These are phyloP conservation scores for Grigorovia yakushimaensis DNA, from an alignment of 805 yeast genomes.

Conservation along the genomic window DNA sequence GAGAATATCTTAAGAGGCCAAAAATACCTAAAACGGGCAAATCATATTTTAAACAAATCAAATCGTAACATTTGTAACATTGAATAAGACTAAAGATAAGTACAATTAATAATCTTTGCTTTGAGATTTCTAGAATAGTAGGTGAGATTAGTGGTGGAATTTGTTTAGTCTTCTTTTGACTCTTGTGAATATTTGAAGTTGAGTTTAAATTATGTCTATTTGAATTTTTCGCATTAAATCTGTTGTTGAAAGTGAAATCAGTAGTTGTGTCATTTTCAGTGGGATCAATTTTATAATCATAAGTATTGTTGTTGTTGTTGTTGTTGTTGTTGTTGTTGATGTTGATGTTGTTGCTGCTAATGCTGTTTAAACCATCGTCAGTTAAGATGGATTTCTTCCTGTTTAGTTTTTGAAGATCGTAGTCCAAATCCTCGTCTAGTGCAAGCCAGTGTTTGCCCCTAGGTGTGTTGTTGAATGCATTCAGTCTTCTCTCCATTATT, in stretches of 20 bases:
- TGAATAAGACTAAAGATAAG: slow-evolving; percentile 67
- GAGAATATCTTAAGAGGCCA: slow-evolving; percentile 31
- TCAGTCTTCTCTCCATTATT: slow-evolving; percentile 8
- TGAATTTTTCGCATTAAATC: background rate
- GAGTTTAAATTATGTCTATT: background rate
- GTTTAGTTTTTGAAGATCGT: background rate
- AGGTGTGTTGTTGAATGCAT: slow-evolving; percentile 19
- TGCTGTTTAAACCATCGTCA: no score
- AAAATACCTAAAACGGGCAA: slow-evolving; percentile 15
- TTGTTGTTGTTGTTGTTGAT: background rate
- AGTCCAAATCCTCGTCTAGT: background rate
- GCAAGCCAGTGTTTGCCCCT: slow-evolving; percentile 26
- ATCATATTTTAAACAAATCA: slow-evolving; percentile 46
- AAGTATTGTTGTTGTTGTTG: background rate
- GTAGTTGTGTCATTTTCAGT: no score
- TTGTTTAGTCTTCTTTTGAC: background rate
- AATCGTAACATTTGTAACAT: slow-evolving; percentile 73
- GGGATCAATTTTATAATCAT: background rate
- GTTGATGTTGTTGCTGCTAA: background rate
- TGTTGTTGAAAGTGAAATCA: background rate
- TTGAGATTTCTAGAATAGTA: slow-evolving; percentile 55
- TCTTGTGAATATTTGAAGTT: no score
- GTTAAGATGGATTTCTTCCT: background rate
- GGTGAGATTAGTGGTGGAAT: slow-evolving; percentile 49
- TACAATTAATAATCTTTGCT: slow-evolving; percentile 63